phyloP scores from a whole-genome alignment of 768 basidiomycete species.

The Pulveroboletus sp. region DNA sequence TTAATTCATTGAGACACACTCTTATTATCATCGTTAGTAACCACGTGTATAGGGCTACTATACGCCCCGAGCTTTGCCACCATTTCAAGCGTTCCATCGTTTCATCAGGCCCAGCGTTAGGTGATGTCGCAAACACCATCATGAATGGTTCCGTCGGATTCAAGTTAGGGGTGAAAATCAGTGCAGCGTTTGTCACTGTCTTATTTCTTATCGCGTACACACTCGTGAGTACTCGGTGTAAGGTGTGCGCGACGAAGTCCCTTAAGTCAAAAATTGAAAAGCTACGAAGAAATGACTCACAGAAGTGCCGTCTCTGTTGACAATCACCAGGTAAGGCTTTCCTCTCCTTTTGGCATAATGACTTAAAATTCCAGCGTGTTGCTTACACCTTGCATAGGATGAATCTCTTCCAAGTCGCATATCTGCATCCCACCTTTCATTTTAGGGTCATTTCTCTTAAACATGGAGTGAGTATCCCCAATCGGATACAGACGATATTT shows the following conservation, averaged over 20 bases:
- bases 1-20: no score
- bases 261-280: constrained; percentile 11
- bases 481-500: no score
- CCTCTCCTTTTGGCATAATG: no score
- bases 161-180: constrained; percentile 35
- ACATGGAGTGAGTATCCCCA: no score
- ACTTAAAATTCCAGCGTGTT: no score
- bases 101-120: constrained; percentile 46
- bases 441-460: constrained; percentile 52
- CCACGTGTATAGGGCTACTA: constrained; percentile 31
- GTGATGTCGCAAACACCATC: constrained; percentile 54
- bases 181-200: constrained; percentile 35
- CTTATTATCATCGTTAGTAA: no score
- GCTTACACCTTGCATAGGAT: constrained; percentile 16
- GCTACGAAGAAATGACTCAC: constrained; percentile 18
- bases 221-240: constrained; percentile 35
- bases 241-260: neutral
- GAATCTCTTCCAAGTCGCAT: constrained; percentile 34
- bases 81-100: constrained; percentile 42
- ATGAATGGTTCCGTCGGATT: constrained; percentile 50
- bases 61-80: constrained; percentile 42
- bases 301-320: constrained; percentile 23
- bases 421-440: constrained; percentile 53
- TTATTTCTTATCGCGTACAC: constrained; percentile 36
- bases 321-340: constrained; percentile 14